Base-by-base conservation (phyloP, 208 protist species). In the Blechomonas ayalai region DNA sequence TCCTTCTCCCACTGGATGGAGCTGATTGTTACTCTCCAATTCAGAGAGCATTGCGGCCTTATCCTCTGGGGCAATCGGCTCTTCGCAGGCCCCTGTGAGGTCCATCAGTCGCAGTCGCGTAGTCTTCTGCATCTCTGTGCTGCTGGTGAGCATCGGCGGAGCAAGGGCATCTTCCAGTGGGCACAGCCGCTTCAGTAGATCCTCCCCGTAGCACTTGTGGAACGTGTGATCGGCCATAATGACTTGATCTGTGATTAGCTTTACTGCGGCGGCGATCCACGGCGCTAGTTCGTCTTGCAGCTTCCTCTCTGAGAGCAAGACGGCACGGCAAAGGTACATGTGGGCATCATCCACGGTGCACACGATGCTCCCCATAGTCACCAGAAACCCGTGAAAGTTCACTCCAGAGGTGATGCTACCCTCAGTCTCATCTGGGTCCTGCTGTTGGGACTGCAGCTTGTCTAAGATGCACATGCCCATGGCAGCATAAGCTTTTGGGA, bases 381-480 rank as follows among this genome's bases (percentile, higher is more conserved):
- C 62, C n/a, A 61, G 31, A 46, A 71, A 76, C 2, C 61, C 52
- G 16, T 31, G 48, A 2, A 51, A 45, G 34, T 76, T 58, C 10
- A n/a, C n/a, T n/a, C n/a, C n/a, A 28, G 6, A 10, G 37, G 13
- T 10, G 9, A 16, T 42, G 37, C 37, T 16, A 42, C 15, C 19
- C n/a, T 42, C 13, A 12, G 10, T 22, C n/a, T 19, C 37, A 16
- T 8, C 31, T 49, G 38, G 48, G 36, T 61, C 54, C 36, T 52
- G 45, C 42, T 72, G 63, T 42, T 68, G 58, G 9, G 57, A 33
- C 23, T 40, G 38, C 1, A 78, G 36, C 4, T 39, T 39, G 27
- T 59, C 57, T 36, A 78, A 46, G 34, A 78, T 68, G 44, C 64
- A 78, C 70, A 78, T 78, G 31, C 70, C 70, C 6, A 73, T 65